Conservation (phyloP, 768 basidiomycete genomes). For the Leccinum aurantiacum region DNA sequence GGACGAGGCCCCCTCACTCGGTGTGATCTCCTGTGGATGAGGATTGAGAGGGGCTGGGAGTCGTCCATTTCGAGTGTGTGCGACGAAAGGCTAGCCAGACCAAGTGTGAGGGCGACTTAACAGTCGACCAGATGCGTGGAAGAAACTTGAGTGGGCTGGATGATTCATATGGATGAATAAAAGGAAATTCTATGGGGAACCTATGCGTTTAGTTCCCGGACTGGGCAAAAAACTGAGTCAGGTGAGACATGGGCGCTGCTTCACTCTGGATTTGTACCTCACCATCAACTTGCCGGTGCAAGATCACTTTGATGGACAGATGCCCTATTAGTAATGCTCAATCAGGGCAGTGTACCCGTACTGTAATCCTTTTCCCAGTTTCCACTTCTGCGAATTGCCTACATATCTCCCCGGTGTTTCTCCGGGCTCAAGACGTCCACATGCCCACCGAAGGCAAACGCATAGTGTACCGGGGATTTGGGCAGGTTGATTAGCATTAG, state of each 20-base stretch:
- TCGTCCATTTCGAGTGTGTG: constrained; percentile 13
- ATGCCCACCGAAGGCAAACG: neutral
- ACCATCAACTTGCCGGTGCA: constrained; percentile 21
- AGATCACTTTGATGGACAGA: neutral
- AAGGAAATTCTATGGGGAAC: constrained; percentile 3
- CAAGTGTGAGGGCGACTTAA: neutral
- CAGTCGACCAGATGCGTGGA: constrained; percentile 3
- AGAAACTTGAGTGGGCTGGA: constrained; percentile 6
- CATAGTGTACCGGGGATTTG: no score
- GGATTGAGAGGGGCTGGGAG: constrained; percentile 5
- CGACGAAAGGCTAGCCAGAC: neutral
- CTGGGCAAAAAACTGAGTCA: neutral
- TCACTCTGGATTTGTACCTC: constrained; percentile 10
- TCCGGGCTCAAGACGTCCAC: neutral
- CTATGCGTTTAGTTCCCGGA: constrained; percentile 6
- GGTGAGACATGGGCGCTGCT: constrained; percentile 13
- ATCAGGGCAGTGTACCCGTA: neutral
- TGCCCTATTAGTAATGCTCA: neutral
- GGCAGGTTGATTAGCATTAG: no score
- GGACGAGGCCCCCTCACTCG: constrained; percentile 33
- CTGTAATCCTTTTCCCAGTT: neutral
- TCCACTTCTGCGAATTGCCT: neutral
- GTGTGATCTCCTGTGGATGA: constrained; percentile 10
- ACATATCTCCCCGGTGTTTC: neutral
- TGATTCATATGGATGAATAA: constrained; percentile 24